phyloP scores from a whole-genome alignment of 1,139 yeast species.

The Diutina mesorugosa region DNA sequence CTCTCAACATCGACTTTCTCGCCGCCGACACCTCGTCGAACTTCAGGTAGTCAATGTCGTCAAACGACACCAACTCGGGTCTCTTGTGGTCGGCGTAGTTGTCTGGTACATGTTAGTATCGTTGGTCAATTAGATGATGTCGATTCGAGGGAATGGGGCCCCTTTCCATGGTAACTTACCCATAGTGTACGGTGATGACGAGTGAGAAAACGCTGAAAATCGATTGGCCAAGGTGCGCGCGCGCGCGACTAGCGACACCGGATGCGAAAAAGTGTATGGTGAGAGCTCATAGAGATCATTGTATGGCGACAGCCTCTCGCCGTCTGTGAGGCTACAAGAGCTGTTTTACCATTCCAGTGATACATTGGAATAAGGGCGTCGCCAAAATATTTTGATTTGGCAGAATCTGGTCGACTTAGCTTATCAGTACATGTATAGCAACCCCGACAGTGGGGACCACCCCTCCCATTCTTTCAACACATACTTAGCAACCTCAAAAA shows the following conservation, averaged over 20 bases:
- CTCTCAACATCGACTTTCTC: slow-evolving; percentile 65
- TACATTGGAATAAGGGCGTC: too few relatives aligned
- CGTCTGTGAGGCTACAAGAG: too few relatives aligned
- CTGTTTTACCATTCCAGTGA: too few relatives aligned
- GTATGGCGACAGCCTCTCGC: too few relatives aligned
- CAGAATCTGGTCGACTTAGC: too few relatives aligned
- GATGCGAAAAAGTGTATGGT: background rate
- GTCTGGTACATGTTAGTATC: background rate
- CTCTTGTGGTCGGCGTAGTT: slow-evolving; percentile 40
- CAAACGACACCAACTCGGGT: slow-evolving; percentile 72
- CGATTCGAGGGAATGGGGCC: background rate
- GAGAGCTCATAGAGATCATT: background rate
- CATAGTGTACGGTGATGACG: background rate
- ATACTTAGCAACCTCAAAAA: too few relatives aligned
- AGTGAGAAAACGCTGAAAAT: background rate
- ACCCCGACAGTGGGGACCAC: too few relatives aligned
- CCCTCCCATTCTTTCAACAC: too few relatives aligned
- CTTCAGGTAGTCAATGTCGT: slow-evolving; percentile 68
- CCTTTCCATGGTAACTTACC: background rate
- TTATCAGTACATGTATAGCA: too few relatives aligned
- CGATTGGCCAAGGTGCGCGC: background rate
- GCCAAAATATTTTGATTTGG: too few relatives aligned
- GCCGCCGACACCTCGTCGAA: slow-evolving; percentile 51
- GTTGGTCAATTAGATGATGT: background rate
- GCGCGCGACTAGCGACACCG: background rate